phyloP scores from a whole-genome alignment of 805 yeast species.

The Candida michaelii region DNA sequence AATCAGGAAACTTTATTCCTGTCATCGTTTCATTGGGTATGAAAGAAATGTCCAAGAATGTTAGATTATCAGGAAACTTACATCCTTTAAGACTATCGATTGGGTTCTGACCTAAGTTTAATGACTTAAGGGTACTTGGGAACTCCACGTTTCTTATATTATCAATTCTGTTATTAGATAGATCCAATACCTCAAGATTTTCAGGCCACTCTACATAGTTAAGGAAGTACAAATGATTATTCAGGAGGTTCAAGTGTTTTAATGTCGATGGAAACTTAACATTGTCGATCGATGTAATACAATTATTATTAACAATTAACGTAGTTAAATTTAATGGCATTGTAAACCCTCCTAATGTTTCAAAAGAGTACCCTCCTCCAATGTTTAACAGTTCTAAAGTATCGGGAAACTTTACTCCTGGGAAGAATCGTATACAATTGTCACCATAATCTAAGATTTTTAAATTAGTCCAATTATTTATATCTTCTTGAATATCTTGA shows the following conservation, averaged over 20 bases:
- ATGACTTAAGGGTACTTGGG: constrained; percentile 29
- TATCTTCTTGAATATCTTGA: constrained; percentile 38
- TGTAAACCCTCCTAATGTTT: constrained; percentile 39
- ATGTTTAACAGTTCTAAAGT: constrained; percentile 36
- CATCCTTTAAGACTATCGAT: constrained; percentile 43
- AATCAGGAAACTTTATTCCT: constrained; percentile 46
- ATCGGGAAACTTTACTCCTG: constrained; percentile 41
- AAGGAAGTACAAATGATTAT: constrained; percentile 39
- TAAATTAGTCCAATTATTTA: constrained; percentile 34
- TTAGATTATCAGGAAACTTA: constrained; percentile 38
- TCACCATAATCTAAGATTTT: constrained; percentile 37
- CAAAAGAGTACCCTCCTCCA: constrained; percentile 40
- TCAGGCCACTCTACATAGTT: constrained; percentile 40
- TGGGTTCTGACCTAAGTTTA: constrained; percentile 38
- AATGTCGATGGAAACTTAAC: constrained; percentile 34
- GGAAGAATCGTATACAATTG: constrained; percentile 36
- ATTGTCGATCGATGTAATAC: constrained; percentile 35
- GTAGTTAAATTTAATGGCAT: constrained; percentile 32
- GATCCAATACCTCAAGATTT: constrained; percentile 28
- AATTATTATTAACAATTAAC: constrained; percentile 34
- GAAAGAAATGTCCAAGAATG: constrained; percentile 39
- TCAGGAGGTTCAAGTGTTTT: constrained; percentile 32
- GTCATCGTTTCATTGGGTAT: constrained; percentile 48
- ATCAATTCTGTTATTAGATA: constrained; percentile 42
- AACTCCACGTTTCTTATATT: constrained; percentile 36